These are phyloP conservation scores for Pseudevernia furfuracea DNA, from an alignment of 495 filamentous ascomycete genomes.

Conservation along the genomic window DNA sequence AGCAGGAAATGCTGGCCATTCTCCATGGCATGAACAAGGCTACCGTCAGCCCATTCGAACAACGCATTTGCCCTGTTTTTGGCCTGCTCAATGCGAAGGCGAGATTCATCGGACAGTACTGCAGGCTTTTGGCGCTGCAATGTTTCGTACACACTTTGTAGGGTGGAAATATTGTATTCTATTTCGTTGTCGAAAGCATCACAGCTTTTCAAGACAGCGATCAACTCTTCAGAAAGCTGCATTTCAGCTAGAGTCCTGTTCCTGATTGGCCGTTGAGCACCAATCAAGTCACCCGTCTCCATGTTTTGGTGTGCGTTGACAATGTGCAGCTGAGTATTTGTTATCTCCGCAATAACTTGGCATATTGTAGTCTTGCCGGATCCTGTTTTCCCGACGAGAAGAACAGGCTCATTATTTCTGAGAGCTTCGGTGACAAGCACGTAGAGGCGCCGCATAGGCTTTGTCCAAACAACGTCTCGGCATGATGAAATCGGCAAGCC, in stretches of 20 bases:
- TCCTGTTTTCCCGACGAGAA: constrained; percentile 93
- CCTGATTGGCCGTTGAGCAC: constrained; percentile 83
- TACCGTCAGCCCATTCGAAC: constrained; percentile 96
- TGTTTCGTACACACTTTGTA: constrained; percentile 45
- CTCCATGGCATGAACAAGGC: constrained; percentile 91
- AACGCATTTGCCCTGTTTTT: constrained; percentile 63
- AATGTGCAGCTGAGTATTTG: constrained; percentile 67
- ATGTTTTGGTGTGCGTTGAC: constrained; percentile 97
- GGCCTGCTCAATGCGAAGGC: constrained; percentile 50
- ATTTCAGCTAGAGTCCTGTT: constrained; percentile 67
- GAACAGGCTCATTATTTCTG: constrained; percentile 83
- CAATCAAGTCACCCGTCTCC: constrained; percentile 94
- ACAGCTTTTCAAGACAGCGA: constrained; percentile 33
- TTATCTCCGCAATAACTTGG: constrained; percentile 78
- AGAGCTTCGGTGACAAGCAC: constrained; percentile 77
- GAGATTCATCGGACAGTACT: constrained; percentile 43
- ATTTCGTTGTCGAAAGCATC: background rate
- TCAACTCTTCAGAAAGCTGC: constrained; percentile 56
- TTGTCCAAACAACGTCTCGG: constrained; percentile 79
- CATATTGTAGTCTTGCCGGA: constrained; percentile 96
- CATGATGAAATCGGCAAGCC: constrained; percentile 30
- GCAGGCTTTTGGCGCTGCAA: constrained; percentile 31
- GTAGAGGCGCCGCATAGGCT: constrained; percentile 84
- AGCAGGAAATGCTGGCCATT: constrained; percentile 83
- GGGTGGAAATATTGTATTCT: constrained; percentile 30